phyloP scores from a whole-genome alignment of 768 basidiomycete species.

The Tricholomella constricta region DNA sequence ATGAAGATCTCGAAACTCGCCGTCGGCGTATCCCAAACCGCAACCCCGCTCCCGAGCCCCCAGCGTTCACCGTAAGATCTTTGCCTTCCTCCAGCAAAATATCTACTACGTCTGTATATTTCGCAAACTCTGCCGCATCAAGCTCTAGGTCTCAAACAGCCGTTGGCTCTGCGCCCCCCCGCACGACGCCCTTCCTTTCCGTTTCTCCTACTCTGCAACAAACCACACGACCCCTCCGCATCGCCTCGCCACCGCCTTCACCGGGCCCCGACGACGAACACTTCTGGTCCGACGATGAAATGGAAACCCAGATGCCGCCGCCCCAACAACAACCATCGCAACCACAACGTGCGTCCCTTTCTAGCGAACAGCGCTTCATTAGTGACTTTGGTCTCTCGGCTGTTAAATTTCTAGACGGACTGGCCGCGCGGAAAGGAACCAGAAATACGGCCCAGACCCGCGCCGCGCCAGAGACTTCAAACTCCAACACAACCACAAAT shows the following conservation, averaged over 20 bases:
- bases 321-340: no score
- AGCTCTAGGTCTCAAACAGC: conserved; percentile 6
- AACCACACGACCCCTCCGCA: conserved; percentile 5
- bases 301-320: not conserved
- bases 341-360: conserved; percentile 9
- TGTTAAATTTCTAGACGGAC: conserved; percentile 8
- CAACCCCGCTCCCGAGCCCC: not conserved
- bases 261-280: conserved; percentile 16
- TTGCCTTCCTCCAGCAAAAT: not conserved
- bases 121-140: conserved; percentile 7
- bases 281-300: conserved; percentile 16
- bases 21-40: conserved; percentile 36
- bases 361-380: conserved; percentile 3
- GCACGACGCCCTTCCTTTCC: conserved; percentile 16
- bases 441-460: no score
- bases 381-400: conserved; percentile 1
- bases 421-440: not conserved
- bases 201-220: conserved; percentile 21
- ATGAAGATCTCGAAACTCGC: conserved; percentile 39
- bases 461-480: no score
- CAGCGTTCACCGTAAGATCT: not conserved
- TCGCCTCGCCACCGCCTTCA: conserved; percentile 9
- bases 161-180: not conserved
- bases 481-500: not conserved
- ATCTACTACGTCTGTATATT: conserved; percentile 19